Base-by-base conservation (phyloP, 2,329 filamentous ascomycete genomes). In the Epichloe brachyelytri region DNA sequence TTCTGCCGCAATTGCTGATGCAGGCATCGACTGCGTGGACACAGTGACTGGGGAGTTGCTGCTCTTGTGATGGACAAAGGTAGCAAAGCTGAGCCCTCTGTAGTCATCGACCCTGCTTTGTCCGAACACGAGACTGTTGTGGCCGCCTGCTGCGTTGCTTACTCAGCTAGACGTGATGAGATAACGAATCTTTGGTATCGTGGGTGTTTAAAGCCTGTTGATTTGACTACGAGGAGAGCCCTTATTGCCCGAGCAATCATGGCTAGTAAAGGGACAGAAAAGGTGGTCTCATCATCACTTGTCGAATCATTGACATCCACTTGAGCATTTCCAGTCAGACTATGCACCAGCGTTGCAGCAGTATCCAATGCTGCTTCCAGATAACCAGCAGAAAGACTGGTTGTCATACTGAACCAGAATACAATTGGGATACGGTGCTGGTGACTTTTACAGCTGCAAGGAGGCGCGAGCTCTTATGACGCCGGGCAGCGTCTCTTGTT, bases 111-210 rank as follows among this genome's bases (percentile, higher is more conserved):
- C 64, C 89, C 90, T 1, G 82, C 86, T 56, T 83, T 89, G 7
- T 79, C 83, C 5, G 89, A 96, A 63, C 88, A 95, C 64, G 72
- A 79, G 30, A 77, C 82, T 37, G 79, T 97, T 49, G 66, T 86
- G 44, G 88, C 90, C 11, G 88, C 87, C 46, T 95, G 88, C 68
- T 88, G 93, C 55, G 85, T 98, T 38, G 93, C 85, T 11, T 97
- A 96, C 66, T 76, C 97, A 57, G 86, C 89, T 48, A 78, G 76
- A 20, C 77, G 90, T 55, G 91, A 97, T 59, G 93, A 98, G 67
- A 82, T 97, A 48, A 96, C 91, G 8, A 90, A 95, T 63, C 68
- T 97, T 17, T 98, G 93, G 93, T 79, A 94, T 62, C 96, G 90
- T 70, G 91, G 93, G 5, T 70, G 73, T 53, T 55, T 79, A 8